Evolutionary conservation across 73 alveolate genomes (phyloP).

Genomic region (Tetrahymena elliotti): DNA sequence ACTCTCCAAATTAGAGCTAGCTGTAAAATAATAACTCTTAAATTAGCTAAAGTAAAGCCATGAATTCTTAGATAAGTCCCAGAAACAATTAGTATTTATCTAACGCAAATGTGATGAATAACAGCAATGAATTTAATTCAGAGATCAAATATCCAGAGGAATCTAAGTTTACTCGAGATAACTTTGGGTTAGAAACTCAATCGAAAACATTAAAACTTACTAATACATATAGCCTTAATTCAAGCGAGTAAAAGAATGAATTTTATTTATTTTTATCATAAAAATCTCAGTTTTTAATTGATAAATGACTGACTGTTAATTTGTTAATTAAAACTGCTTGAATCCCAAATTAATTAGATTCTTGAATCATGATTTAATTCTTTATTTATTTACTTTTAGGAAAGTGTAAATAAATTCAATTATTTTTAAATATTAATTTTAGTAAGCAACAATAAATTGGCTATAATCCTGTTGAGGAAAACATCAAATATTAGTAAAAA

Average conservation of each 20-base stretch:
- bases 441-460: neutral
- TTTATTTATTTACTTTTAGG: no score
- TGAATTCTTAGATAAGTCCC: neutral
- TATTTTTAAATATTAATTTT: neutral
- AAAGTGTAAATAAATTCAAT: neutral
- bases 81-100: neutral
- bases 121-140: neutral
- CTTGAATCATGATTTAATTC: no score
- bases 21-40: neutral
- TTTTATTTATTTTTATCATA: neutral
- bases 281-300: neutral
- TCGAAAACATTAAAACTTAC: neutral
- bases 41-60: neutral
- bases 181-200: neutral
- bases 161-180: neutral
- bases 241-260: neutral
- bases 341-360: no score
- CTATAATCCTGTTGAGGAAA: neutral
- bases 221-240: neutral
- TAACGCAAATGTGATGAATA: neutral
- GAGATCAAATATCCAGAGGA: neutral
- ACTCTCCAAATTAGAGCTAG: neutral
- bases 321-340: neutral
- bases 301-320: neutral
- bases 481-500: neutral